phyloP scores from a whole-genome alignment of 1,139 yeast species.

The Blastobotrys capitulatus region DNA sequence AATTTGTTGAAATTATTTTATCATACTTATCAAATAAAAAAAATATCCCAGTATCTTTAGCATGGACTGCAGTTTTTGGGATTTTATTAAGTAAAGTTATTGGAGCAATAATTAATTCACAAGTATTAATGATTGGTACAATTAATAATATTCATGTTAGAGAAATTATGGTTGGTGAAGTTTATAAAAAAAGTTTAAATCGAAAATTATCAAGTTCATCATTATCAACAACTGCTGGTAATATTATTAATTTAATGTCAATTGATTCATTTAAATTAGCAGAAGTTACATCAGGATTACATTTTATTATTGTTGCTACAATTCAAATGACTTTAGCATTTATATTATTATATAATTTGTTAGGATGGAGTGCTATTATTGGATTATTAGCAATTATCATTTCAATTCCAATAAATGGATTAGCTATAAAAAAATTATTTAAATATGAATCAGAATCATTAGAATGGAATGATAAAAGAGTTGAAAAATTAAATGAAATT shows the following conservation, averaged over 20 bases:
- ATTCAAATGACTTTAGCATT: conserved; percentile 68
- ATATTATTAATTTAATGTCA: conserved; percentile 91
- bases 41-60: conserved; percentile 60
- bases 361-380: conserved; percentile 85
- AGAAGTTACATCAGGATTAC: conserved; percentile 84
- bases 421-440: conserved; percentile 64
- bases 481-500: conserved; percentile 90
- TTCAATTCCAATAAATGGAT: conserved; percentile 71
- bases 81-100: conserved; percentile 1
- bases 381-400: conserved; percentile 65
- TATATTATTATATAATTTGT: conserved; percentile 55
- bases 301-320: conserved; percentile 68
- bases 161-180: conserved; percentile 73
- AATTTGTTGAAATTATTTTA: conserved; percentile 32
- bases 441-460: conserved; percentile 63
- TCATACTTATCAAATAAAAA: conserved; percentile 58
- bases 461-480: conserved; percentile 78
- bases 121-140: conserved; percentile 63
- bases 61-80: conserved; percentile 11
- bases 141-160: conserved; percentile 82
- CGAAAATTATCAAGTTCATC: conserved; percentile 68
- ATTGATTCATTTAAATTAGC: conserved; percentile 93
- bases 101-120: neutral
- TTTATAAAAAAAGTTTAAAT: conserved; percentile 87
- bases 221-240: conserved; percentile 60